Evolutionary conservation across 2,329 filamentous ascomycete genomes (phyloP).

Genomic region (Pyricularia pennisetigena): DNA sequence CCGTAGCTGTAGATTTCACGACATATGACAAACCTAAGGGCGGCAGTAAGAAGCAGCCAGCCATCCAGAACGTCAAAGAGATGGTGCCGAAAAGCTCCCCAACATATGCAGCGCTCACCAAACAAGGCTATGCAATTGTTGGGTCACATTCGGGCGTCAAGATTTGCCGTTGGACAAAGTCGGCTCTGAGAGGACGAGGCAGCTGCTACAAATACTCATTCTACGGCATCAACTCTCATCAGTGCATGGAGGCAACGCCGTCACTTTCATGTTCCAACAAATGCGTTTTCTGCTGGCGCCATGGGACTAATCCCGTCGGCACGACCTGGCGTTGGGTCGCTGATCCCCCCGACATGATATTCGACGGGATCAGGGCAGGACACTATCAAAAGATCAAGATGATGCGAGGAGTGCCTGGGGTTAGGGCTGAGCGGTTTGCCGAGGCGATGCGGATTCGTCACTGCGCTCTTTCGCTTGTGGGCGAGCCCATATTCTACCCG

Average conservation of each 20-base stretch:
- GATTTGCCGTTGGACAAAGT: constrained; percentile 98
- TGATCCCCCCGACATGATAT: constrained; percentile 82
- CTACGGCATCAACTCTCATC: constrained; percentile 91
- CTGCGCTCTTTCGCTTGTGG: constrained; percentile 84
- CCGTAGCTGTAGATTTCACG: constrained; percentile 80
- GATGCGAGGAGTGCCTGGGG: constrained; percentile 87
- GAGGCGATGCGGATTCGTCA: constrained; percentile 92
- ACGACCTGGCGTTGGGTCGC: constrained; percentile 97
- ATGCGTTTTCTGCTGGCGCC: constrained; percentile 98
- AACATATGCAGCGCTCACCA: constrained; percentile 80
- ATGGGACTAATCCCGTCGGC: constrained; percentile 92
- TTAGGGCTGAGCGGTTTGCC: constrained; percentile 81
- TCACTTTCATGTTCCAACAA: constrained; percentile 96
- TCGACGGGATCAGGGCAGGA: constrained; percentile 77
- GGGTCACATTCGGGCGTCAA: constrained; percentile 95
- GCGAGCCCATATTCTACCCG: constrained; percentile 98
- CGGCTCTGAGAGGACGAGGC: constrained; percentile 81
- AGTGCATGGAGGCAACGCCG: constrained; percentile 97
- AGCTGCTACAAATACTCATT: constrained; percentile 98
- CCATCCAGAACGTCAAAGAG: constrained; percentile 54
- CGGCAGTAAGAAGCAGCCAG: constrained; percentile 30
- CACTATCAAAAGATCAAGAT: constrained; percentile 98
- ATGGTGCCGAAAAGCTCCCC: constrained; percentile 93
- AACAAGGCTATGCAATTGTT: constrained; percentile 93
- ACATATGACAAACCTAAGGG: constrained; percentile 47